These are phyloP conservation scores for Penicillium olsonii DNA, from an alignment of 2,329 filamentous ascomycete species.

Conservation along the genomic window DNA sequence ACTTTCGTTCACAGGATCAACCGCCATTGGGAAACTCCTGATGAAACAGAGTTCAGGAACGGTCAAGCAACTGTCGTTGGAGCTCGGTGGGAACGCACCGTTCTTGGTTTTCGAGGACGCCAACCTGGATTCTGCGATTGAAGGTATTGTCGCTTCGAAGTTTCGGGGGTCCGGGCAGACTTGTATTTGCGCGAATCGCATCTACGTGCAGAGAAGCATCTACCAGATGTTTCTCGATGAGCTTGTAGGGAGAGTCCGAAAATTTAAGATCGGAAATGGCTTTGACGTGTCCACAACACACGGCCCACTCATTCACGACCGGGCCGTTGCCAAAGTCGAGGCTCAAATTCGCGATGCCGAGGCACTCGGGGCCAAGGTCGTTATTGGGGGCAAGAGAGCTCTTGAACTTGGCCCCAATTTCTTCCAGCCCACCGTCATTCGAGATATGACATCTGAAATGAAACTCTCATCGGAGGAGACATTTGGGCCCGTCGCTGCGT, in stretches of 20 bases:
- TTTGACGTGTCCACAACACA: conserved; percentile 1
- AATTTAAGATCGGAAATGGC: background rate
- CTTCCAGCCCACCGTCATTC: conserved; percentile 14
- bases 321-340: no score
- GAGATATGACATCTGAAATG: conserved; percentile 13
- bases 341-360: background rate
- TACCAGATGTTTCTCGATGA: background rate
- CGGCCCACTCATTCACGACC: no score
- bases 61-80: conserved; percentile 24
- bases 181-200: conserved; percentile 15
- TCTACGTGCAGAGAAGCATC: conserved; percentile 19
- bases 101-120: conserved; percentile 28
- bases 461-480: conserved; percentile 13
- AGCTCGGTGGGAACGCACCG: conserved; percentile 29
- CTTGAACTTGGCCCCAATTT: conserved; percentile 4
- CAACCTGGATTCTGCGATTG: conserved; percentile 18
- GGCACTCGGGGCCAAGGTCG: no score
- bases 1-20: conserved; percentile 27
- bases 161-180: conserved; percentile 15
- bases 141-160: conserved; percentile 7
- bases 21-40: conserved; percentile 18
- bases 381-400: no score
- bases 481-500: conserved; percentile 12
- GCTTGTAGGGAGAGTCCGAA: background rate
- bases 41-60: conserved; percentile 14